phyloP scores from a whole-genome alignment of 2,329 filamentous ascomycete species.

The Alternaria angustiovoidea region DNA sequence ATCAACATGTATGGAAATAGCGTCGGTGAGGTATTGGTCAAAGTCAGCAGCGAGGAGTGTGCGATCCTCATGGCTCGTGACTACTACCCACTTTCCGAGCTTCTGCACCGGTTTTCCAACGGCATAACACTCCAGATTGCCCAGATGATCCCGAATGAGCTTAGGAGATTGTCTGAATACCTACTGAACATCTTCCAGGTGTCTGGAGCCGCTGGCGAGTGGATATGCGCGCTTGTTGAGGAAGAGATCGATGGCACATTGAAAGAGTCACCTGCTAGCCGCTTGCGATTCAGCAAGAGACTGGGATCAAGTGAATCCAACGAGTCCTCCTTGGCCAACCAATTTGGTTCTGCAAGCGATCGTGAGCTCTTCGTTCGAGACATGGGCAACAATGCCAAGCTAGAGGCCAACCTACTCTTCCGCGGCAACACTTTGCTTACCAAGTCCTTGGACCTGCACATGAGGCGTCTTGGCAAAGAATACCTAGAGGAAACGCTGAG shows the following conservation, averaged over 20 bases:
- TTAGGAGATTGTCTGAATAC: conserved; percentile 82
- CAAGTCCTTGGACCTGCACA: conserved; percentile 92
- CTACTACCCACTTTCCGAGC: conserved; percentile 81
- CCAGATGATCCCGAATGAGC: conserved; percentile 76
- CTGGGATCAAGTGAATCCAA: conserved; percentile 75
- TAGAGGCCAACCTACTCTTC: conserved; percentile 94
- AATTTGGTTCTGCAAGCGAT: conserved; percentile 60
- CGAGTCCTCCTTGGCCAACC: conserved; percentile 53
- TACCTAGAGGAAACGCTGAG: conserved; percentile 87
- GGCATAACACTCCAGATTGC: conserved; percentile 87
- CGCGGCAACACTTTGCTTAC: conserved; percentile 93
- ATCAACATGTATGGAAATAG: conserved; percentile 77
- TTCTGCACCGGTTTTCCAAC: conserved; percentile 84
- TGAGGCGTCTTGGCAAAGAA: conserved; percentile 91
- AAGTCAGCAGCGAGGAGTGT: conserved; percentile 83
- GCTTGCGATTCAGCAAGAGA: conserved; percentile 73
- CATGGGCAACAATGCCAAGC: conserved; percentile 78
- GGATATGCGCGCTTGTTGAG: conserved; percentile 92
- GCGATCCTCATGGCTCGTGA: conserved; percentile 87
- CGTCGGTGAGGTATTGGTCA: conserved; percentile 85
- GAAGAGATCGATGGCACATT: conserved; percentile 96
- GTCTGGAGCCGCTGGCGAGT: conserved; percentile 81
- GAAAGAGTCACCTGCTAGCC: conserved; percentile 76
- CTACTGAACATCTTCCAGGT: conserved; percentile 96
- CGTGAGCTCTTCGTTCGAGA: conserved; percentile 77